These are phyloP conservation scores for Barnettozyma populi DNA, from an alignment of 805 yeast species.

Conservation along the genomic window DNA sequence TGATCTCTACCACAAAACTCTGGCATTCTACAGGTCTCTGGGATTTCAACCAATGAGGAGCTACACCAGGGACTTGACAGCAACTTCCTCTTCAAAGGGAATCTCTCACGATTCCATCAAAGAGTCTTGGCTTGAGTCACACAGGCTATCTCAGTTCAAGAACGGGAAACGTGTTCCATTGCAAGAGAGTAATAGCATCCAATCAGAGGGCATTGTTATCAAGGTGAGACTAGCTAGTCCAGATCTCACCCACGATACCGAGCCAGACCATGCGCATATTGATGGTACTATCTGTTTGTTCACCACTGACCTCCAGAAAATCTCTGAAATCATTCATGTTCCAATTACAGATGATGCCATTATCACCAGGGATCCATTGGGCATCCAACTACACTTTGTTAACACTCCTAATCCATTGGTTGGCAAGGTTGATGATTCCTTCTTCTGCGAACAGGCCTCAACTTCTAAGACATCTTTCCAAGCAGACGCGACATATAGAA, in stretches of 20 bases:
- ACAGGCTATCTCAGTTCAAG: slow-evolving; percentile 53
- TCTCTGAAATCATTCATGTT: slow-evolving; percentile 19
- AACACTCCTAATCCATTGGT: slow-evolving; percentile 21
- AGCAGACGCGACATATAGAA: slow-evolving; percentile 13
- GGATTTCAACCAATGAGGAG: slow-evolving; percentile 60
- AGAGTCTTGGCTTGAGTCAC: slow-evolving; percentile 70
- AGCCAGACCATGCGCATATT: slow-evolving; percentile 28
- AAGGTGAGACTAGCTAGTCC: slow-evolving; percentile 37
- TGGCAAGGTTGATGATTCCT: slow-evolving; percentile 9
- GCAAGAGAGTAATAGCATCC: slow-evolving; percentile 36
- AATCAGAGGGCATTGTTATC: slow-evolving; percentile 41
- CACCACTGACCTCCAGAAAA: slow-evolving; percentile 32
- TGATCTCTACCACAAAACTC: slow-evolving; percentile 39
- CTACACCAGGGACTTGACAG: slow-evolving; percentile 44
- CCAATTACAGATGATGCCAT: slow-evolving; percentile 17
- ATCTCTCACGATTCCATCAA: slow-evolving; percentile 59
- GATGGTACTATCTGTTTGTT: slow-evolving; percentile 37
- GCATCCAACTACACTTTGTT: slow-evolving; percentile 41
- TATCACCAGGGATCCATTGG: slow-evolving; percentile 56
- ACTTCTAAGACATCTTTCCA: neutral
- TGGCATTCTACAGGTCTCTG: slow-evolving; percentile 51
- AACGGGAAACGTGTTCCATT: slow-evolving; percentile 54
- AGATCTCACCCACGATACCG: slow-evolving; percentile 15
- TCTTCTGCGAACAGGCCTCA: slow-evolving; percentile 14
- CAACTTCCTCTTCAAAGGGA: slow-evolving; percentile 41